These are phyloP conservation scores for Fusarium sp. DNA, from an alignment of 2,329 filamentous ascomycete species.

Conservation along the genomic window DNA sequence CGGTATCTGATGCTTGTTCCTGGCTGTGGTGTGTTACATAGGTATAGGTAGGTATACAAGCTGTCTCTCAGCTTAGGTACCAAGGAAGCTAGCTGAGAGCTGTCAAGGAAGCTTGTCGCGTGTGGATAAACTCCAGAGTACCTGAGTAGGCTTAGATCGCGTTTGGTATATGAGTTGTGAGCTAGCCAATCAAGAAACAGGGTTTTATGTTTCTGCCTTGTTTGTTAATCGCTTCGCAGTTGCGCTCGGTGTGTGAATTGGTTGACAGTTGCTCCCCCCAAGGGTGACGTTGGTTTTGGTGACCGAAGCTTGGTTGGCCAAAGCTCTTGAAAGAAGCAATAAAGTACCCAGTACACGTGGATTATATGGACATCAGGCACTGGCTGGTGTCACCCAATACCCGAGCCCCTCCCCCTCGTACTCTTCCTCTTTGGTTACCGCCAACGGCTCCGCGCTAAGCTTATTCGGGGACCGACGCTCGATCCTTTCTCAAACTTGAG, in stretches of 20 bases:
- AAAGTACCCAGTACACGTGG: constrained; percentile 37
- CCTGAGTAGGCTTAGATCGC: constrained; percentile 8
- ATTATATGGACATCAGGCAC: constrained; percentile 21
- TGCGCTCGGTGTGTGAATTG: constrained; percentile 24
- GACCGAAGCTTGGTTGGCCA: constrained; percentile 23
- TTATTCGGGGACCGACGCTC: constrained; percentile 51
- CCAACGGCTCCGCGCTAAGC: constrained; percentile 45
- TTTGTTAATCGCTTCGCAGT: constrained; percentile 19
- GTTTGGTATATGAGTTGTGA: background rate
- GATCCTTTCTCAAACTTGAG: constrained; percentile 26
- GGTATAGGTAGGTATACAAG: background rate
- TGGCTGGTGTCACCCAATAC: constrained; percentile 29
- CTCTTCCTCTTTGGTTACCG: constrained; percentile 41
- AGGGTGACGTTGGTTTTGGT: constrained; percentile 23
- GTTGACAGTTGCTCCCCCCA: constrained; percentile 8
- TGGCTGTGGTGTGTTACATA: background rate
- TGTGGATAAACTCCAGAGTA: constrained; percentile 18
- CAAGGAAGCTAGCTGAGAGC: background rate
- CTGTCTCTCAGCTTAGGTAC: background rate
- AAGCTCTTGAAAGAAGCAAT: constrained; percentile 5
- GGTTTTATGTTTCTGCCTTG: constrained; percentile 12
- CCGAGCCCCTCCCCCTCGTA: constrained; percentile 3
- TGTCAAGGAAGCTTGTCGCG: constrained; percentile 35
- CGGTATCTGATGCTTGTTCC: background rate
- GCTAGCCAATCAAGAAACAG: background rate